Percentiles rank a stretch among this genome's conserved stretches.
These are phyloP conservation scores for Nymphaea colorata DNA, from an alignment of 164 flowering plant genomes.

Conservation along the genomic window DNA sequence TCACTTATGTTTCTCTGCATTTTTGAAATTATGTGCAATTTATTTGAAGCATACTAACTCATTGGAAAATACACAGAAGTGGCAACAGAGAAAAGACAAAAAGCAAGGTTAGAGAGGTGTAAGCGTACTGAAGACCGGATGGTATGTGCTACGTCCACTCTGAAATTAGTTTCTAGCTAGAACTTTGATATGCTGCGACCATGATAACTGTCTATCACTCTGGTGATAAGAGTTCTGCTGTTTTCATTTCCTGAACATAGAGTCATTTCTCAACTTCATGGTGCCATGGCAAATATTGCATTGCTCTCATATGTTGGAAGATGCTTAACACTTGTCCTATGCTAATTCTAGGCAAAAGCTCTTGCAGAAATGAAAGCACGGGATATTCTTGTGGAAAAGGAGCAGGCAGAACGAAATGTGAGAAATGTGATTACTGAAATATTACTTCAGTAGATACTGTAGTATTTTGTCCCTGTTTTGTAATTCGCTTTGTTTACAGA, in stretches of 20 bases:
- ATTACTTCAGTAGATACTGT: background rate
- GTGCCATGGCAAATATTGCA: too few relatives aligned
- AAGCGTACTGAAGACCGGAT: conserved; percentile 86
- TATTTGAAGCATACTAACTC: conserved; percentile 13
- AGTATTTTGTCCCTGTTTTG: background rate
- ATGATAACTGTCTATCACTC: too few relatives aligned
- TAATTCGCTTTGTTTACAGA: conserved; percentile 30
- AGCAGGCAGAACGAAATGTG: conserved; percentile 87
- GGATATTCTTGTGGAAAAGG: conserved; percentile 72
- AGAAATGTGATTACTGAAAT: background rate
- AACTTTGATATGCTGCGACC: too few relatives aligned
- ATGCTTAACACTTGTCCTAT: background rate
- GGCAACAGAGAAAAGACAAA: conserved; percentile 82
- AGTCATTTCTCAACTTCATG: too few relatives aligned
- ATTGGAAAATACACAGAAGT: conserved; percentile 30
- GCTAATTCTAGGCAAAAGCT: conserved; percentile 67
- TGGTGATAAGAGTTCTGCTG: too few relatives aligned
- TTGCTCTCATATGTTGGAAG: too few relatives aligned
- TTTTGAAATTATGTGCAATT: too few relatives aligned
- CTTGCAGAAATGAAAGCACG: conserved; percentile 89
- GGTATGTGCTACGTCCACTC: conserved; percentile 26
- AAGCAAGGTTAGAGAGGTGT: conserved; percentile 83
- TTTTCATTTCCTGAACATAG: too few relatives aligned
- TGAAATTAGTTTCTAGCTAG: too few relatives aligned
- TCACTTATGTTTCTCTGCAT: too few relatives aligned